phyloP scores from a whole-genome alignment of 352 stramenopile genomes.

The Globisporangium irregulare region DNA sequence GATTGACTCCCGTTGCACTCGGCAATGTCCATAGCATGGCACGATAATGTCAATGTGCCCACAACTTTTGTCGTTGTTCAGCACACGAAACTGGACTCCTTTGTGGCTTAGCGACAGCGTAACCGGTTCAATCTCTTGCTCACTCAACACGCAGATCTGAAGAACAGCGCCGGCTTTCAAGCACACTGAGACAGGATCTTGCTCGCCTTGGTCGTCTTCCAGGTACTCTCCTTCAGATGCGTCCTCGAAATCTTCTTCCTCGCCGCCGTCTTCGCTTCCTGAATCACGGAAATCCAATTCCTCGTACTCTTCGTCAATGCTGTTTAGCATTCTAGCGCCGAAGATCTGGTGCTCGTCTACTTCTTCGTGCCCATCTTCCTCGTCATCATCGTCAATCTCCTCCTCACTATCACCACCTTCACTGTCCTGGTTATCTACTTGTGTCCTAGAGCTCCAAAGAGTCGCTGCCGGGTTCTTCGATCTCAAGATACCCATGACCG shows the following conservation, averaged over 20 bases:
- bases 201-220: neutral
- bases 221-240: neutral
- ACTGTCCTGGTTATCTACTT: neutral
- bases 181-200: neutral
- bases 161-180: neutral
- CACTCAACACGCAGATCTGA: neutral
- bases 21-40: conserved; percentile 9
- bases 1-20: conserved; percentile 6
- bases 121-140: neutral
- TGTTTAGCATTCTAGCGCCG: neutral
- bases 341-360: conserved; percentile 7
- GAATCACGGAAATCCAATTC: conserved; percentile 2
- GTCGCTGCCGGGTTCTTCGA: conserved; percentile 10
- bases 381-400: neutral
- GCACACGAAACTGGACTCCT: neutral
- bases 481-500: neutral
- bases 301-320: neutral
- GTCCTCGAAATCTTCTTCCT: neutral
- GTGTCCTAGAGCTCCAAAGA: neutral
- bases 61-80: conserved; percentile 3
- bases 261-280: neutral
- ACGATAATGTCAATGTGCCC: conserved; percentile 5
- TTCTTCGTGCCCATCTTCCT: neutral
- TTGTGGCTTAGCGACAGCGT: neutral
- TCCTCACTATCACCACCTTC: neutral